phyloP scores from a whole-genome alignment of 345 rosid genomes.

The Psidium friedrichsthalianum region DNA sequence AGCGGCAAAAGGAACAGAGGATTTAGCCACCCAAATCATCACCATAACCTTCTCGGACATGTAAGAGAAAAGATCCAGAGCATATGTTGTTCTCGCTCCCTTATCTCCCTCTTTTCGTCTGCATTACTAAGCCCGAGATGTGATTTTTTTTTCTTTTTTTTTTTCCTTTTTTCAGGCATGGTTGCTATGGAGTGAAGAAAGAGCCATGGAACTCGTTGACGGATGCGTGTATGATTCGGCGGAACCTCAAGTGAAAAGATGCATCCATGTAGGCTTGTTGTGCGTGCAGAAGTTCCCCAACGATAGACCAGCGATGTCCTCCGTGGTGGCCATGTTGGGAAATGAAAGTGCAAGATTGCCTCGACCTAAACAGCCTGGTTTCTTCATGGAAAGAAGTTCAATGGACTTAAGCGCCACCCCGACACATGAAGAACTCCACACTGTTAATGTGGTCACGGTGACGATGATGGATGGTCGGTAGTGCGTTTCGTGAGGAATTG shows the following conservation, averaged over 20 bases:
- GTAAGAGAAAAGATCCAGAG: not conserved
- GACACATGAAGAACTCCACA: not conserved
- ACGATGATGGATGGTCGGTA: slow-evolving; percentile 2
- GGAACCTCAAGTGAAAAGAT: not conserved
- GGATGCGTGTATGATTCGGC: not conserved
- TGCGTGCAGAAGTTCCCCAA: slow-evolving; percentile 19
- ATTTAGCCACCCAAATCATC: slow-evolving; percentile 17
- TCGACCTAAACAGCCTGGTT: slow-evolving; percentile 20
- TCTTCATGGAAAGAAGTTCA: slow-evolving; percentile 1
- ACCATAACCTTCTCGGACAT: slow-evolving; percentile 13
- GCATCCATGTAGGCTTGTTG: slow-evolving; percentile 11
- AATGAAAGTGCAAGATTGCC: slow-evolving; percentile 9
- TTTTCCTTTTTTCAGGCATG: slow-evolving; percentile 11
- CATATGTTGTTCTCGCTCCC: not conserved
- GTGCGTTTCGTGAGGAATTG: not conserved
- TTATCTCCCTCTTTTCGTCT: not conserved
- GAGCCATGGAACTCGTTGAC: slow-evolving; percentile 3
- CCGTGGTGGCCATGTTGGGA: slow-evolving; percentile 8
- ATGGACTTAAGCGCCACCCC: not conserved
- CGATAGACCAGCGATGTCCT: slow-evolving; percentile 14
- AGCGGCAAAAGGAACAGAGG: slow-evolving; percentile 38
- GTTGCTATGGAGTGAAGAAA: slow-evolving; percentile 12
- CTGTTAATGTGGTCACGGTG: not conserved
- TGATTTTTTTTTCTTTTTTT: not conserved
- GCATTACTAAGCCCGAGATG: not conserved